phyloP scores from a whole-genome alignment of 1,284 basidiomycete species.

The Pascua sp. region DNA sequence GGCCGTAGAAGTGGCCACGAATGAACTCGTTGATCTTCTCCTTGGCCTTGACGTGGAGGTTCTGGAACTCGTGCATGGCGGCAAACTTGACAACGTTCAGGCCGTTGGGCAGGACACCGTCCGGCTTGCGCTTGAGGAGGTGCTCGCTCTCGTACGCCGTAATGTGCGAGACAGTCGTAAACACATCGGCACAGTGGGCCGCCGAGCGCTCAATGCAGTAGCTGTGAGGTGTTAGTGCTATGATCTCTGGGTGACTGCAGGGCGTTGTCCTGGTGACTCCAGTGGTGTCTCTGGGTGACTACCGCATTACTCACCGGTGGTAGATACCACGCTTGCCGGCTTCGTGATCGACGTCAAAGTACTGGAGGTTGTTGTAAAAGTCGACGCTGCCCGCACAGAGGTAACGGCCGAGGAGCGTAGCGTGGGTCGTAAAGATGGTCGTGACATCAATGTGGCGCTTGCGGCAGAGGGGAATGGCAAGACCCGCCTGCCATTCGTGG shows the following conservation, averaged over 20 bases:
- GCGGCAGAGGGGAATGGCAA: slow-evolving; percentile 91
- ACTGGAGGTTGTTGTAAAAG: slow-evolving; percentile 98
- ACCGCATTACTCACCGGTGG: slow-evolving; percentile 50
- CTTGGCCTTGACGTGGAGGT: slow-evolving; percentile 85
- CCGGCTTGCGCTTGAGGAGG: slow-evolving; percentile 89
- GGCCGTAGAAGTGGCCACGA: slow-evolving; percentile 95
- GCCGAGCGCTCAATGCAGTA: slow-evolving; percentile 97
- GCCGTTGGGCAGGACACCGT: slow-evolving; percentile 96
- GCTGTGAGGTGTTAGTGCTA: slow-evolving; percentile 49
- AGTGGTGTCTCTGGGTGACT: background rate
- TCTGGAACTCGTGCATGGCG: slow-evolving; percentile 96
- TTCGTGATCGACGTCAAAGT: slow-evolving; percentile 99
- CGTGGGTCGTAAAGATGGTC: slow-evolving; percentile 96
- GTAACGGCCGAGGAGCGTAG: slow-evolving; percentile 96
- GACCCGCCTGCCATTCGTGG: slow-evolving; percentile 98
- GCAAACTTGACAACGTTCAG: slow-evolving; percentile 96
- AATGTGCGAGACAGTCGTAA: slow-evolving; percentile 96
- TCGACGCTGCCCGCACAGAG: slow-evolving; percentile 96
- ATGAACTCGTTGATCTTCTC: slow-evolving; percentile 98
- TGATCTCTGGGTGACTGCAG: background rate
- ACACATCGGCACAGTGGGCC: slow-evolving; percentile 93
- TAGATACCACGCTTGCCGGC: slow-evolving; percentile 95
- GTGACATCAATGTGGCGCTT: slow-evolving; percentile 97
- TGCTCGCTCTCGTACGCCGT: slow-evolving; percentile 97
- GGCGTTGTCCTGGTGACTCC: background rate